A percentile compares a stretch with the other conserved stretches of the same genome.
phyloP scores from a whole-genome alignment of 352 stramenopile species.

The Phytophthora citricola region DNA sequence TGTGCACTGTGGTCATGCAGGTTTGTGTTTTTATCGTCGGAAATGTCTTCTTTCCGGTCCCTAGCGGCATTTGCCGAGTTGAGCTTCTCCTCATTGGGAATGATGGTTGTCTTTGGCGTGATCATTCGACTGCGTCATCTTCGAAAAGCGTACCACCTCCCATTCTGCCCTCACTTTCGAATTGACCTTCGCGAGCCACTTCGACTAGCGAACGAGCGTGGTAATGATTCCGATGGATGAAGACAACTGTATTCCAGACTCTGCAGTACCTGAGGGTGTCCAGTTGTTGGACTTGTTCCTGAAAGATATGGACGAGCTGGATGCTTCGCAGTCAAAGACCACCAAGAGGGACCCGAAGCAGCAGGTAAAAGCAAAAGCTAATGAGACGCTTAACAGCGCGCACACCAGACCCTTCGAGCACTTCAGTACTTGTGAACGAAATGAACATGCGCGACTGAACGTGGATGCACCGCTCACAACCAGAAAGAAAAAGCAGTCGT shows the following conservation, averaged over 20 bases:
- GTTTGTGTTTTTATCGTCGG: too few relatives aligned
- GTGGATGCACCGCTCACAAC: not conserved
- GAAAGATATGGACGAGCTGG: slow-evolving; percentile 10
- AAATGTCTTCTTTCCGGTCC: too few relatives aligned
- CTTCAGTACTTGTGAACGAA: too few relatives aligned
- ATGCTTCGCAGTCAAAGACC: not conserved
- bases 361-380: too few relatives aligned
- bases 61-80: too few relatives aligned
- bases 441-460: too few relatives aligned
- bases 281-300: slow-evolving; percentile 10
- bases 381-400: too few relatives aligned
- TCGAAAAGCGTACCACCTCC: not conserved
- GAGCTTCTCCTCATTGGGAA: not conserved
- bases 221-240: not conserved
- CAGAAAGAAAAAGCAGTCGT: slow-evolving; percentile 4
- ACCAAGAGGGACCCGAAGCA: too few relatives aligned
- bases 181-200: not conserved
- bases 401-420: too few relatives aligned
- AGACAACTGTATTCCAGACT: too few relatives aligned
- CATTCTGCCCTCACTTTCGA: not conserved
- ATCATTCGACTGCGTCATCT: slow-evolving; percentile 9
- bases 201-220: not conserved
- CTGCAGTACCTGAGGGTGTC: not conserved
- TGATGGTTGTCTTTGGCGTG: slow-evolving; percentile 5
- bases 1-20: too few relatives aligned